Percentiles rank a stretch among this genome's conserved stretches.
These are phyloP conservation scores for Didymosphaeria variabile DNA, from an alignment of 2,329 filamentous ascomycete species.

Conservation along the genomic window DNA sequence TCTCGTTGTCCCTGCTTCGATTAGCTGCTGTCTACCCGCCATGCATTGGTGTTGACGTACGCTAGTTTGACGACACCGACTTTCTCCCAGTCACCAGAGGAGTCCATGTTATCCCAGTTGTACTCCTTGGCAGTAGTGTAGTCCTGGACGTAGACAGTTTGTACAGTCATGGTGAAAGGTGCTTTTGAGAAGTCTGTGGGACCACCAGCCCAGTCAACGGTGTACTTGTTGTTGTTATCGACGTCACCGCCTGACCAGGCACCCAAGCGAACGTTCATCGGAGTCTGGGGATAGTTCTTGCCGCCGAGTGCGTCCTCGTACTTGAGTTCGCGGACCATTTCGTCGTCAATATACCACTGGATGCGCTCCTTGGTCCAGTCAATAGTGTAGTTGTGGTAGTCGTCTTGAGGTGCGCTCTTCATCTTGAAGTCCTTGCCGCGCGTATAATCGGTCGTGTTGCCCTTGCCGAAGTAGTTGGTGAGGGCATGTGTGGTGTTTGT, in stretches of 20 bases:
- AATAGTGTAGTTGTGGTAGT: conserved; percentile 57
- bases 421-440: conserved; percentile 51
- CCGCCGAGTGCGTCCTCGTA: conserved; percentile 67
- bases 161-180: conserved; percentile 79
- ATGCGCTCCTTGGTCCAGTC: conserved; percentile 73
- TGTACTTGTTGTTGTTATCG: conserved; percentile 48
- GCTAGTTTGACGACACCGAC: conserved; percentile 57
- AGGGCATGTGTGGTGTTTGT: conserved; percentile 52
- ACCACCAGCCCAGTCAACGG: conserved; percentile 69
- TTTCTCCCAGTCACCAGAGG: conserved; percentile 66
- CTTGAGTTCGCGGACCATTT: conserved; percentile 68
- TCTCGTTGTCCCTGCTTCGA: conserved; percentile 35
- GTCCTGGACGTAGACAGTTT: conserved; percentile 65
- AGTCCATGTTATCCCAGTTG: conserved; percentile 64
- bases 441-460: conserved; percentile 62
- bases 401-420: conserved; percentile 39
- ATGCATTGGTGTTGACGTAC: background rate
- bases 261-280: conserved; percentile 75
- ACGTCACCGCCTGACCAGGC: conserved; percentile 70
- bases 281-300: conserved; percentile 74
- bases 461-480: conserved; percentile 65
- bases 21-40: conserved; percentile 21
- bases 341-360: conserved; percentile 72
- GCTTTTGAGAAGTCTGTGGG: conserved; percentile 70
- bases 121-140: conserved; percentile 71